Percentiles rank a stretch among this genome's conserved stretches.
These are phyloP conservation scores for Lepidium africanum DNA, from an alignment of 345 rosid genomes.

Conservation along the genomic window DNA sequence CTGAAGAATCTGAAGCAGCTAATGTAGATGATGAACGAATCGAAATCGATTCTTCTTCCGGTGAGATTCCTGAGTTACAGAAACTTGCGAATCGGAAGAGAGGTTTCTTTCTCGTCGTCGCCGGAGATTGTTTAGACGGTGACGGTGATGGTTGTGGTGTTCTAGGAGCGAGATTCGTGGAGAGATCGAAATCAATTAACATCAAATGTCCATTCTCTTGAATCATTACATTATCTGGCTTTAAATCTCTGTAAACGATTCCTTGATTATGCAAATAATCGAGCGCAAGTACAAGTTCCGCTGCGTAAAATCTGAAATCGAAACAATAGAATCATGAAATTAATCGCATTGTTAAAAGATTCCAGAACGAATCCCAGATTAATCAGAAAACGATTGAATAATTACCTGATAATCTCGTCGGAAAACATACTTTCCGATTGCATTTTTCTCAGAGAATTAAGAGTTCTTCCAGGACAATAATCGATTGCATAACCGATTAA, in stretches of 20 bases:
- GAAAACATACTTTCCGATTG: slow-evolving; percentile 85
- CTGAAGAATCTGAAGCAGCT: background rate
- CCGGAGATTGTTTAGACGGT: background rate
- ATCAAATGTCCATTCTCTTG: slow-evolving; percentile 84
- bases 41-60: slow-evolving; percentile 16
- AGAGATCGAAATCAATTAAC: slow-evolving; percentile 94
- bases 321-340: background rate
- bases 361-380: background rate
- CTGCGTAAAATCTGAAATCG: slow-evolving; percentile 69
- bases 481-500: slow-evolving; percentile 82
- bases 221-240: slow-evolving; percentile 81
- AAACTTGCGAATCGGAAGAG: slow-evolving; percentile 22
- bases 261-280: slow-evolving; percentile 69
- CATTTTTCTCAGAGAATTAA: slow-evolving; percentile 42
- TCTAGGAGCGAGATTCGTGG: slow-evolving; percentile 50
- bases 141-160: slow-evolving; percentile 26
- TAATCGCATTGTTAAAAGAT: background rate
- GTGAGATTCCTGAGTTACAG: slow-evolving; percentile 41
- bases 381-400: background rate
- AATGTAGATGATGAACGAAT: slow-evolving; percentile 11
- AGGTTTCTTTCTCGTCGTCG: slow-evolving; percentile 3
- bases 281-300: slow-evolving; percentile 73
- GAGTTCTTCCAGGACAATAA: slow-evolving; percentile 77
- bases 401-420: slow-evolving; percentile 55
- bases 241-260: slow-evolving; percentile 75